These are phyloP conservation scores for Paraconiothyrium brasiliense DNA, from an alignment of 2,329 filamentous ascomycete genomes.

Conservation along the genomic window DNA sequence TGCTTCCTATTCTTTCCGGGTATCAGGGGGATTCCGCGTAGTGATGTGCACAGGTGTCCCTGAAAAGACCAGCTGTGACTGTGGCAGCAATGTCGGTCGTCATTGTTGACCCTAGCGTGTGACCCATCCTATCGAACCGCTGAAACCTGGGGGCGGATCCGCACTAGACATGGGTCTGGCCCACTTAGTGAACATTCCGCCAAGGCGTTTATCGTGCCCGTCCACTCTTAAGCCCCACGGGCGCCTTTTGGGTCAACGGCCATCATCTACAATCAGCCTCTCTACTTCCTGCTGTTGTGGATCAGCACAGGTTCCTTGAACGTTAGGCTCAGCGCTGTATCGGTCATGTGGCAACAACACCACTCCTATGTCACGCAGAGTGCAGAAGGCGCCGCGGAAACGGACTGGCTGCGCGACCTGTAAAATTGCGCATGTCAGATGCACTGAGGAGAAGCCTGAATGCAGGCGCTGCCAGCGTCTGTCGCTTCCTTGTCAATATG, in stretches of 20 bases:
- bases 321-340: no score
- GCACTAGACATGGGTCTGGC: background rate
- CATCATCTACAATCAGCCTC: no score
- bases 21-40: no score
- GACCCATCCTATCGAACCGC: background rate
- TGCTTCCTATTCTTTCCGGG: no score
- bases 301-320: no score
- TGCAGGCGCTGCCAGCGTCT: constrained; percentile 41
- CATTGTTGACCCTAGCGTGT: no score
- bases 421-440: constrained; percentile 42
- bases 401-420: constrained; percentile 25
- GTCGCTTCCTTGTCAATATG: constrained; percentile 33
- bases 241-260: background rate
- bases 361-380: constrained; percentile 9
- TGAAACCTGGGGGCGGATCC: background rate
- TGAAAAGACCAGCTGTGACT: no score
- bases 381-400: constrained; percentile 10
- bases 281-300: no score
- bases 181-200: background rate
- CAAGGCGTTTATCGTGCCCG: constrained; percentile 5
- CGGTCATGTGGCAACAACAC: background rate
- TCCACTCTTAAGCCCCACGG: background rate
- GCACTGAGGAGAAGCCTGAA: constrained; percentile 41
- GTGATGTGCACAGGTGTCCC: no score
- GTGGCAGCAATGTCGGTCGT: no score